These are phyloP conservation scores for Dactylellina cionopaga DNA, from an alignment of 2,329 filamentous ascomycete genomes.

Conservation along the genomic window DNA sequence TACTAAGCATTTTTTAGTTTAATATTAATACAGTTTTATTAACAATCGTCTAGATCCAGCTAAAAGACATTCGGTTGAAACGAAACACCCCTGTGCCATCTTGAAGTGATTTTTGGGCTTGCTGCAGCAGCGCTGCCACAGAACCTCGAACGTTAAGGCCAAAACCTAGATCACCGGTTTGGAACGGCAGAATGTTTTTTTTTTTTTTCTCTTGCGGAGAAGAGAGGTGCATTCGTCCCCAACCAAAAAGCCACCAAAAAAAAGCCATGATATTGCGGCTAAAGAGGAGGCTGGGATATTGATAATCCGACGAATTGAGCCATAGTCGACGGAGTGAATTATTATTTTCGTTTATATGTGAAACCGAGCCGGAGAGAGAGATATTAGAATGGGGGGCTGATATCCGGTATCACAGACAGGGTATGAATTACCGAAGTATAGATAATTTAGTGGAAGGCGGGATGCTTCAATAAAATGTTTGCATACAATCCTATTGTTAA, in stretches of 20 bases:
- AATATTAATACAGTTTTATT: not conserved
- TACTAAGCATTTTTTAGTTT: too few species aligned
- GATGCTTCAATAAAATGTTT: too few species aligned
- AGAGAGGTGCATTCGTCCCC: too few species aligned
- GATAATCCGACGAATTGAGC: not conserved
- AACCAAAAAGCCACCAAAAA: too few species aligned
- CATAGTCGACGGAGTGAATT: too few species aligned
- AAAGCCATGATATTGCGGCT: conserved; percentile 15
- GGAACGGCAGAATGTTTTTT: conserved; percentile 16
- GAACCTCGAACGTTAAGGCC: not conserved
- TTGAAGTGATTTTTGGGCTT: too few species aligned
- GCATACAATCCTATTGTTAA: not conserved
- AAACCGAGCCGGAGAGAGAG: too few species aligned
- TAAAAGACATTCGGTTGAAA: not conserved
- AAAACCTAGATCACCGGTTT: too few species aligned
- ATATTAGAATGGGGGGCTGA: not conserved
- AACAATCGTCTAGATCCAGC: not conserved
- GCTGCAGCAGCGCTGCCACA: not conserved
- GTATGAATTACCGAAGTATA: conserved; percentile 2
- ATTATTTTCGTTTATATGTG: too few species aligned
- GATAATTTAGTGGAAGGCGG: too few species aligned
- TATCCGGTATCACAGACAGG: conserved; percentile 2
- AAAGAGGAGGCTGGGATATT: conserved; percentile 23
- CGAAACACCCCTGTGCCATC: conserved; percentile 1
- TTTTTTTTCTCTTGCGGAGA: not conserved